These are phyloP conservation scores for Dalbergia cochinchinensis DNA, from an alignment of 306 rosid species.

Conservation along the genomic window DNA sequence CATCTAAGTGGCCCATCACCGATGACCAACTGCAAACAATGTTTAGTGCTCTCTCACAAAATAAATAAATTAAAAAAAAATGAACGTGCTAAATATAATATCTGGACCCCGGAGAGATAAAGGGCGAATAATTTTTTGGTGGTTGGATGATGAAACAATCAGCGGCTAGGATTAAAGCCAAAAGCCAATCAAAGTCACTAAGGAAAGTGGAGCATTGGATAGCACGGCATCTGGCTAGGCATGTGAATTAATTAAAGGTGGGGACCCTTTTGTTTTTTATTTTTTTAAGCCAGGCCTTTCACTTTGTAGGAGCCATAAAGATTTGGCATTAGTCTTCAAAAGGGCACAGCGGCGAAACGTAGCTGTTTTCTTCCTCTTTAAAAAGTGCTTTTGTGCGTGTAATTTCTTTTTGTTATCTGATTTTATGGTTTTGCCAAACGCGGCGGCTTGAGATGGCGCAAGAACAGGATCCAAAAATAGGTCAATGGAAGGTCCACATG, in stretches of 20 bases:
- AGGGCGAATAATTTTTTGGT: constrained; percentile 48
- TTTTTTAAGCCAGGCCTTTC: constrained; percentile 28
- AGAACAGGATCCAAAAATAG: background rate
- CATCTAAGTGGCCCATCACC: constrained; percentile 34
- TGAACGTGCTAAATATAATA: constrained; percentile 40
- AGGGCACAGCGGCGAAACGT: constrained; percentile 43
- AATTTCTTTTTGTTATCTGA: background rate
- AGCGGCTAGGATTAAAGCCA: constrained; percentile 50
- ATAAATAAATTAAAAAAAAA: no score
- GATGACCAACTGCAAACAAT: constrained; percentile 39
- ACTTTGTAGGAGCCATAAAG: constrained; percentile 39
- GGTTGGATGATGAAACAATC: constrained; percentile 44
- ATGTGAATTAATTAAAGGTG: constrained; percentile 50
- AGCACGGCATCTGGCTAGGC: constrained; percentile 58
- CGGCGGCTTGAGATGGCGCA: constrained; percentile 48
- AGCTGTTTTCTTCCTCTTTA: background rate
- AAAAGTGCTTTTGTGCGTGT: background rate
- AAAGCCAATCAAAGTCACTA: constrained; percentile 44
- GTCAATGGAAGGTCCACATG: constrained; percentile 29
- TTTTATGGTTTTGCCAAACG: constrained; percentile 31
- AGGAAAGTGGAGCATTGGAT: constrained; percentile 51
- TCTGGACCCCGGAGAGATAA: background rate
- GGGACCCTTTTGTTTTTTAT: constrained; percentile 39
- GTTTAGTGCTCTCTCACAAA: constrained; percentile 40
- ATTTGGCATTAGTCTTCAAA: constrained; percentile 20